Percentiles rank a stretch among this genome's conserved stretches.
Evolutionary conservation across 306 rosid species (phyloP).

Genomic region (Lathyrus tuberosus): DNA sequence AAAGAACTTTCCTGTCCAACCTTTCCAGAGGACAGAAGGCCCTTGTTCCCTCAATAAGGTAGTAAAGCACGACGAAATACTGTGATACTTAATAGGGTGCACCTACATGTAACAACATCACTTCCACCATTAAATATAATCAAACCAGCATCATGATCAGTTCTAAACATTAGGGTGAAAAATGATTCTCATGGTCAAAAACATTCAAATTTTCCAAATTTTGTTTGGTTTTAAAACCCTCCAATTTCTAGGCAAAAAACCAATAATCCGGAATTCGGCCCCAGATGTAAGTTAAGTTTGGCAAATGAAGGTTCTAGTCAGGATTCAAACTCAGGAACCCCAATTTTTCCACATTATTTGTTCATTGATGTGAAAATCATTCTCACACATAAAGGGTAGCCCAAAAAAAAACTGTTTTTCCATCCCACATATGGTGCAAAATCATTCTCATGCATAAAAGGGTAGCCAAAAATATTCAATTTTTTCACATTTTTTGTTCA

Average conservation of each 20-base stretch:
- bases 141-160: slow-evolving; percentile 29
- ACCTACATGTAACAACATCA: slow-evolving; percentile 48
- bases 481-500: background rate
- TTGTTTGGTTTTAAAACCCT: background rate
- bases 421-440: slow-evolving; percentile 19
- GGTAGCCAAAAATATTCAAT: background rate
- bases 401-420: background rate
- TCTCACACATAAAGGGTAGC: slow-evolving; percentile 16
- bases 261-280: background rate
- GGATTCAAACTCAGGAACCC: background rate
- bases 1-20: slow-evolving; percentile 62
- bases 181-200: background rate
- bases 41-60: slow-evolving; percentile 60
- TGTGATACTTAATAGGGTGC: slow-evolving; percentile 52
- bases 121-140: slow-evolving; percentile 27
- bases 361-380: background rate
- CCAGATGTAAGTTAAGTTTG: background rate
- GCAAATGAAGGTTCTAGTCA: background rate
- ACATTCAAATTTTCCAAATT: background rate
- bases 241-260: background rate
- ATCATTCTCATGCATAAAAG: slow-evolving; percentile 2
- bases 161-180: slow-evolving; percentile 22
- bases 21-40: slow-evolving; percentile 64
- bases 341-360: background rate
- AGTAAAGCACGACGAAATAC: slow-evolving; percentile 55